Base-by-base conservation (phyloP, 2,329 filamentous ascomycete species). In the Alternaria sp. region DNA sequence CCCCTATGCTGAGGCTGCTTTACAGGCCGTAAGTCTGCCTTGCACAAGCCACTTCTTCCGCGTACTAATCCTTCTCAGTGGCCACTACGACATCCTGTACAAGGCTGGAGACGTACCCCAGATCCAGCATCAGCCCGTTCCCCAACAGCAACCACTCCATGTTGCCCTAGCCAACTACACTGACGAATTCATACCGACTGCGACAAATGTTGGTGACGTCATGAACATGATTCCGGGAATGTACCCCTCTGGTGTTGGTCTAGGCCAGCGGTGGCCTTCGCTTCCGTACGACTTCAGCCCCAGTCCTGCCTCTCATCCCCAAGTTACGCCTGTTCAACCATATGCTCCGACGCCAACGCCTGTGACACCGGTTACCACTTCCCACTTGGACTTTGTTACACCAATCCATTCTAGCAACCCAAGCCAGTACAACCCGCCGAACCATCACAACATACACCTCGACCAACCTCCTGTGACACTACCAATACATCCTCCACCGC, bases 21-120 rank as follows among this genome's bases (percentile, higher is more conserved):
- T 90, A 90, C 72, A 82, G 88, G 71, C 88, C 88, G 87, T 89
- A 75, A 81, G 87, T 67, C 24, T 26, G 34, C 47, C n/a, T 22
- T 14, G 18, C 22, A 26, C 41, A 16, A 18, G 16, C 9, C 28
- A 8, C 12, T 38, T 22, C 3, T 32, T 20, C 18, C 63, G 4
- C 34, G 22, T 44, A 55, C 59, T 66, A 24, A 62, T 55, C 75
- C 61, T 24, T 43, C 20, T n/a, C 65, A 89, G 87, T 42, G 93
- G 92, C 61, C 95, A 98, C 79, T 99, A 98, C 78, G 95, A 98
- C 78, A 89, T 99, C 62, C 85, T 98, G 34, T 99, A 99, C 82
- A 89, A 88, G 75, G 82, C 84, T 28, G 85, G 86, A 65, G 83
- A 86, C 67, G 70, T 85, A 16, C 73, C 76, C 49, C 62, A 69